A percentile compares a stretch with the other conserved stretches of the same genome.
Conservation (phyloP, 805 yeast species). For the Citeromyces matritensis region DNA sequence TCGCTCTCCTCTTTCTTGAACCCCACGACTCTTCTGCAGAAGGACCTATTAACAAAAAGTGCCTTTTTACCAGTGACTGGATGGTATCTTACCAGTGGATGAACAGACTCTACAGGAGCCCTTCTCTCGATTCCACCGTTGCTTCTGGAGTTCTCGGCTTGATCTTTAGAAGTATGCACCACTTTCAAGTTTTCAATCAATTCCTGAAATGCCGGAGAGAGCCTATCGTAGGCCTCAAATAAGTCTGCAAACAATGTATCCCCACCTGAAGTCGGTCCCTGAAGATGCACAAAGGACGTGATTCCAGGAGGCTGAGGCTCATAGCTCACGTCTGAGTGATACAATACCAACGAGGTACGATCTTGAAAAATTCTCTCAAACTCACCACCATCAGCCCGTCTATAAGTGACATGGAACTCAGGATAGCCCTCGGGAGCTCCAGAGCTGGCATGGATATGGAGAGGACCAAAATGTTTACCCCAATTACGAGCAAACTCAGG, state of each 20-base stretch:
- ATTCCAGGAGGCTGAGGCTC: slow-evolving; percentile 51
- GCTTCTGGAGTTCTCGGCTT: slow-evolving; percentile 39
- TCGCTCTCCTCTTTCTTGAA: slow-evolving; percentile 62
- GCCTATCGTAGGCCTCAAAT: slow-evolving; percentile 54
- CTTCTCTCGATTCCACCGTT: slow-evolving; percentile 58
- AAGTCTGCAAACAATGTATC: slow-evolving; percentile 72
- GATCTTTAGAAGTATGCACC: slow-evolving; percentile 56
- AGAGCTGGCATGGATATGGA: slow-evolving; percentile 32
- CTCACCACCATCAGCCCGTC: slow-evolving; percentile 15
- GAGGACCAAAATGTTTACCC: slow-evolving; percentile 27
- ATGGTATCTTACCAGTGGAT: slow-evolving; percentile 60
- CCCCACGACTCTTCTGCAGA: slow-evolving; percentile 55
- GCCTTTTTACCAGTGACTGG: slow-evolving; percentile 57
- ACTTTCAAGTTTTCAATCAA: slow-evolving; percentile 48
- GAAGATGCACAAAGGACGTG: slow-evolving; percentile 33
- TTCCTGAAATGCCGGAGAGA: slow-evolving; percentile 50
- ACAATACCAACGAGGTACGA: slow-evolving; percentile 20
- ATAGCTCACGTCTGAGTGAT: slow-evolving; percentile 43
- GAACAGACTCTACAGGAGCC: slow-evolving; percentile 43
- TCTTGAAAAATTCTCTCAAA: slow-evolving; percentile 8
- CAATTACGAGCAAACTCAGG: slow-evolving; percentile 25
- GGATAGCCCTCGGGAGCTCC: slow-evolving; percentile 30
- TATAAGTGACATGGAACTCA: slow-evolving; percentile 23
- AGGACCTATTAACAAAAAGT: slow-evolving; percentile 41
- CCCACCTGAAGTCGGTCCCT: slow-evolving; percentile 25